Conservation (phyloP, 1,284 basidiomycete species). For the Ustilago trichophora region DNA sequence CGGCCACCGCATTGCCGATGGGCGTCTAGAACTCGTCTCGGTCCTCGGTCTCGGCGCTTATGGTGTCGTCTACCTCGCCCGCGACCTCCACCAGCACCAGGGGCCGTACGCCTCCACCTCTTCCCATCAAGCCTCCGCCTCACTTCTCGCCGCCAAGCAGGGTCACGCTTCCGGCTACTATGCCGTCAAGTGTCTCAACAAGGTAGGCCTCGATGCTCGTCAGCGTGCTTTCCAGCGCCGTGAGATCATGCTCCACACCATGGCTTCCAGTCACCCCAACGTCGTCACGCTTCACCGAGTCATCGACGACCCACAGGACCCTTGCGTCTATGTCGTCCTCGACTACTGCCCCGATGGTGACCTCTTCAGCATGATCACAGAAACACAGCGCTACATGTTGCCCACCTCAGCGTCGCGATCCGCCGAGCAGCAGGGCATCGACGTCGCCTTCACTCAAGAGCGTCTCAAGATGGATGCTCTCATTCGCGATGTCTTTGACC, state of each 20-base stretch:
- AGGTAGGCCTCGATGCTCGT: conserved; percentile 73
- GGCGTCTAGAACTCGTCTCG: conserved; percentile 80
- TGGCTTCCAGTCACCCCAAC: conserved; percentile 78
- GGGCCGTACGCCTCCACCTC: conserved; percentile 50
- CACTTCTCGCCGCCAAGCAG: conserved; percentile 46
- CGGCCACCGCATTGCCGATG: conserved; percentile 67
- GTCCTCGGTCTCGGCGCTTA: conserved; percentile 93
- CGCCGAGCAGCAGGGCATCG: conserved; percentile 37
- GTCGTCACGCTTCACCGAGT: conserved; percentile 90
- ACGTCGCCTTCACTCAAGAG: conserved; percentile 44
- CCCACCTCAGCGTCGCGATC: conserved; percentile 23
- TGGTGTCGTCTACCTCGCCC: conserved; percentile 84
- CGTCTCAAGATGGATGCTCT: conserved; percentile 56
- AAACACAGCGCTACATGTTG: conserved; percentile 74
- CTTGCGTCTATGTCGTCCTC: conserved; percentile 73
- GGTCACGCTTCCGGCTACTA: conserved; percentile 68
- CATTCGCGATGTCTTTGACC: conserved; percentile 63
- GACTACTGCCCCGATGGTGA: conserved; percentile 85
- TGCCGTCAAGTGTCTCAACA: conserved; percentile 87
- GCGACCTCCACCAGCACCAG: conserved; percentile 56
- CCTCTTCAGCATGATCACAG: conserved; percentile 81
- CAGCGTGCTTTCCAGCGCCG: conserved; percentile 81
- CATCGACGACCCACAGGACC: conserved; percentile 73
- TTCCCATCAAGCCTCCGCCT: conserved; percentile 30
- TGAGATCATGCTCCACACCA: conserved; percentile 74